Conservation (phyloP, 129 eudicot species). For the Apium graveolens region DNA sequence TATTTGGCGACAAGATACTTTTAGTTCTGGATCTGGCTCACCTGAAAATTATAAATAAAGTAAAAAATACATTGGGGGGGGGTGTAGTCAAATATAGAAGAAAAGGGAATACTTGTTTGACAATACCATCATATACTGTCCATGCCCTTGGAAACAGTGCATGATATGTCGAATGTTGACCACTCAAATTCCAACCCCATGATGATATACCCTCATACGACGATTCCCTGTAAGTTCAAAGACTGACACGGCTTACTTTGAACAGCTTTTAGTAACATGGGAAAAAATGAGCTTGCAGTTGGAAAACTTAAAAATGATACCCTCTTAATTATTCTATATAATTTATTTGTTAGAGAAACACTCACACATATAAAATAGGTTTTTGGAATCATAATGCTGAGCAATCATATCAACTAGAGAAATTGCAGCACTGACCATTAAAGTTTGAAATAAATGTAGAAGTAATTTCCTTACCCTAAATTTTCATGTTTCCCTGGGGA, state of each 20-base stretch:
- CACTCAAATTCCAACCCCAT: conserved; percentile 95
- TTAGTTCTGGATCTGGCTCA: conserved; percentile 92
- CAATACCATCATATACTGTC: conserved; percentile 90
- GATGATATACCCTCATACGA: conserved; percentile 90
- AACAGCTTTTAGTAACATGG: neutral
- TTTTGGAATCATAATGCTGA: neutral
- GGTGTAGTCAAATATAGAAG: neutral
- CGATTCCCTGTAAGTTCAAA: conserved; percentile 42
- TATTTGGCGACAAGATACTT: conserved; percentile 92
- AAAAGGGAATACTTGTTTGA: conserved; percentile 9
- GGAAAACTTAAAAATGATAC: neutral
- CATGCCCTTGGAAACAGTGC: conserved; percentile 94
- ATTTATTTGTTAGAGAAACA: neutral
- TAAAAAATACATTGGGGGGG: neutral
- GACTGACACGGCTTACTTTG: neutral
- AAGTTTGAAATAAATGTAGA: neutral
- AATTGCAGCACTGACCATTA: neutral
- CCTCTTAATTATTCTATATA: neutral
- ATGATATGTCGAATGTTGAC: conserved; percentile 96
- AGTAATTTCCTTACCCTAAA: conserved; percentile 52
- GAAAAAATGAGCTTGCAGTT: neutral
- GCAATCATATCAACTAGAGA: neutral
- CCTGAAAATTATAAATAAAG: conserved; percentile 37
- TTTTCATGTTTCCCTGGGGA: conserved; percentile 91
- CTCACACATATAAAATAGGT: neutral